Evolutionary conservation across 1,139 yeast genomes (phyloP).

Genomic region (Scheffersomyces cryptocercus): DNA sequence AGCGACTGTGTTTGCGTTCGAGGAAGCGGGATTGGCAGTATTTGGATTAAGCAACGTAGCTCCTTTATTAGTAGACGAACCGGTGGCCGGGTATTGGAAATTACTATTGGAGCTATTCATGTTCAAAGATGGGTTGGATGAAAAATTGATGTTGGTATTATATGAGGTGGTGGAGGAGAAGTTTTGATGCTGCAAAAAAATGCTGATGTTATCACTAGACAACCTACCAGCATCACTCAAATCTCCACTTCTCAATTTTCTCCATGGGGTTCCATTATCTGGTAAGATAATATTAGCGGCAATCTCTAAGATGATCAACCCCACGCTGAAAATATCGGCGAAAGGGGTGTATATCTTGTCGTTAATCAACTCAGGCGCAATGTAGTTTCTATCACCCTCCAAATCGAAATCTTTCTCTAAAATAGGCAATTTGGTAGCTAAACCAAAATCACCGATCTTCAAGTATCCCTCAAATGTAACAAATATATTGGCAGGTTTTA

Average conservation of each 20-base stretch:
- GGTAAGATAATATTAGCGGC: slow-evolving; percentile 96
- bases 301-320: slow-evolving; percentile 87
- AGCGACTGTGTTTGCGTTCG: slow-evolving; percentile 9
- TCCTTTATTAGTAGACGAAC: not conserved
- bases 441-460: slow-evolving; percentile 81
- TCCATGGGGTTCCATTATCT: slow-evolving; percentile 97
- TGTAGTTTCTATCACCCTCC: slow-evolving; percentile 96
- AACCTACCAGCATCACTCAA: slow-evolving; percentile 91
- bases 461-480: slow-evolving; percentile 92
- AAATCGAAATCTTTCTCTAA: slow-evolving; percentile 69
- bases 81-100: not conserved
- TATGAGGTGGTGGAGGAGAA: slow-evolving; percentile 39
- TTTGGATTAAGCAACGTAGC: not conserved
- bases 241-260: slow-evolving; percentile 92
- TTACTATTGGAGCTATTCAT: slow-evolving; percentile 7
- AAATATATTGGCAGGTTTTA: slow-evolving; percentile 93
- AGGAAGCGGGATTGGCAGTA: not conserved
- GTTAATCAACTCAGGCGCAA: slow-evolving; percentile 93
- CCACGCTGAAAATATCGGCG: slow-evolving; percentile 92
- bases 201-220: slow-evolving; percentile 55
- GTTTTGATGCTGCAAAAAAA: slow-evolving; percentile 43
- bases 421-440: slow-evolving; percentile 55
- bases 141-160: slow-evolving; percentile 17
- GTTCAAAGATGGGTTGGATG: slow-evolving; percentile 10
- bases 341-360: slow-evolving; percentile 83